These are phyloP conservation scores for Microcyclosporella mali DNA, from an alignment of 2,329 filamentous ascomycete species.

Conservation along the genomic window DNA sequence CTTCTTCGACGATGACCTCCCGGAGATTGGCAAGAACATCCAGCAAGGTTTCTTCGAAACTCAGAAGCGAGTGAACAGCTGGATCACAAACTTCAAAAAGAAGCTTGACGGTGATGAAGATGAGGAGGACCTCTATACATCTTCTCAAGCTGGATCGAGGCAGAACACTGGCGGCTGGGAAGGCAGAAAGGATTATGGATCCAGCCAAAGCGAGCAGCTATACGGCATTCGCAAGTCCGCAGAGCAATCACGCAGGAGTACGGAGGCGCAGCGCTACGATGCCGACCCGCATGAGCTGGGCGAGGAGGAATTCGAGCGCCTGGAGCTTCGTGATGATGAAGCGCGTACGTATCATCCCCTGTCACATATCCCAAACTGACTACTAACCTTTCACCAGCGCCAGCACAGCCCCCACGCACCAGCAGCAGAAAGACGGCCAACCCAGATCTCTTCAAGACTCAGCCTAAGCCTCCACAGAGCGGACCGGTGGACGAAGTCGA, in stretches of 20 bases:
- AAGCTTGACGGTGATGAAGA: conserved; percentile 83
- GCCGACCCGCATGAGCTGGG: conserved; percentile 84
- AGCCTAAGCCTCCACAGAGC: conserved; percentile 49
- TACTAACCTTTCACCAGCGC: conserved; percentile 38
- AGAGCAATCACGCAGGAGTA: conserved; percentile 53
- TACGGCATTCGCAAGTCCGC: conserved; percentile 33
- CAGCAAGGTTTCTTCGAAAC: conserved; percentile 93
- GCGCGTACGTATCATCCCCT: conserved; percentile 34
- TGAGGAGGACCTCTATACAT: conserved; percentile 50
- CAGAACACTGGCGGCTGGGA: conserved; percentile 28
- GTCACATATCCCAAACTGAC: background rate
- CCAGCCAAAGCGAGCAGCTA: conserved; percentile 34
- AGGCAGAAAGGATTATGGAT: conserved; percentile 32
- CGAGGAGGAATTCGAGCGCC: conserved; percentile 69
- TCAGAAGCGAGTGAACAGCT: conserved; percentile 84
- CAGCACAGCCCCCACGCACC: conserved; percentile 43
- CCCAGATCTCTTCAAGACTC: conserved; percentile 72
- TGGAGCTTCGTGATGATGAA: conserved; percentile 59
- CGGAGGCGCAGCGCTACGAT: conserved; percentile 87
- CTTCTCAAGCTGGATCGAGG: conserved; percentile 20
- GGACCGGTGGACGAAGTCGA: conserved; percentile 74
- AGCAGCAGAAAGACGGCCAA: conserved; percentile 65
- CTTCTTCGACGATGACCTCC: conserved; percentile 94
- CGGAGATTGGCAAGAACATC: conserved; percentile 85
- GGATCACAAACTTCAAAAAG: conserved; percentile 89